These are phyloP conservation scores for Rutstroemia sydowiana DNA, from an alignment of 2,329 filamentous ascomycete species.

Conservation along the genomic window DNA sequence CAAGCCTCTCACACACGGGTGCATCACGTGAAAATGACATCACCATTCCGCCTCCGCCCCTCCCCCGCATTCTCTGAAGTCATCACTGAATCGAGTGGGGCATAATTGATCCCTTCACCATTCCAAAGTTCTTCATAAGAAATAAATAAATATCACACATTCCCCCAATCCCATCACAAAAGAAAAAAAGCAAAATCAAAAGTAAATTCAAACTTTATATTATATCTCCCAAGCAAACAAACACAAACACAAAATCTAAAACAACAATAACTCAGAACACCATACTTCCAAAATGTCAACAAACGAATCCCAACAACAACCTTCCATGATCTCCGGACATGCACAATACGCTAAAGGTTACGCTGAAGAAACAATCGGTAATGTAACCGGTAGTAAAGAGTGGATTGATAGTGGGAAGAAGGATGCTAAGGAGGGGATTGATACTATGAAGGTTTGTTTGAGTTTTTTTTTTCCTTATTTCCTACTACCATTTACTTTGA, in stretches of 20 bases:
- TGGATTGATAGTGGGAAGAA: conserved; percentile 59
- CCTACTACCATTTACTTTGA: background rate
- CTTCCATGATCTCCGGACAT: conserved; percentile 56
- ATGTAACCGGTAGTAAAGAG: conserved; percentile 51
- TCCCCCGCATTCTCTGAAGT: background rate
- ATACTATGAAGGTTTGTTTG: conserved; percentile 40
- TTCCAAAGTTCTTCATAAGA: no score
- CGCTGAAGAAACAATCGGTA: conserved; percentile 48
- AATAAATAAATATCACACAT: background rate
- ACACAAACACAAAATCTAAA: background rate
- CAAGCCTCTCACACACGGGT: no score
- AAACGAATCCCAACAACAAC: conserved; percentile 25
- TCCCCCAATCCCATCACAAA: background rate
- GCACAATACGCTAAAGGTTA: conserved; percentile 63
- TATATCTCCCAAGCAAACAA: background rate
- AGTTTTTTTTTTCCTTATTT: background rate
- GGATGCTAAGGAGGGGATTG: conserved; percentile 55
- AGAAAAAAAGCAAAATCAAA: background rate
- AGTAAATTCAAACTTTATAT: background rate
- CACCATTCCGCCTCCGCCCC: background rate
- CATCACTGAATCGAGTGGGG: background rate
- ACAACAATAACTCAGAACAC: background rate
- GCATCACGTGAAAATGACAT: no score
- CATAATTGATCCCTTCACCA: background rate
- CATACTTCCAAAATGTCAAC: background rate